Percentiles rank a stretch among this genome's conserved stretches.
Conservation (phyloP, 2,329 filamentous ascomycete genomes). For the Leptographium radiaticola region DNA sequence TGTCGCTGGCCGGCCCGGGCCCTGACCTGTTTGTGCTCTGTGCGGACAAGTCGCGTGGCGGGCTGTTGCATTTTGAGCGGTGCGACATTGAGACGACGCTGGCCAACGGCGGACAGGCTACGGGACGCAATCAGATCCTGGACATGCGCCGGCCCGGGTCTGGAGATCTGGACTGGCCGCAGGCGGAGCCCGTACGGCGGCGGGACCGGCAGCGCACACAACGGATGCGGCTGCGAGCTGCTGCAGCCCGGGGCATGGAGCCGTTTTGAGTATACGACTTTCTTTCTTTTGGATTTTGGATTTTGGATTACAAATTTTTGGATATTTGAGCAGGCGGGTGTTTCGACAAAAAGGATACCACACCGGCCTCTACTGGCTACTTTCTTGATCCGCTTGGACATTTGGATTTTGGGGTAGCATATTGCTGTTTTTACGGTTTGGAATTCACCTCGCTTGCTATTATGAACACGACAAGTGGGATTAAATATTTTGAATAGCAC, state of each 20-base stretch:
- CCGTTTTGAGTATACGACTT: not conserved
- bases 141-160: not conserved
- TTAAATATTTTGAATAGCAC: not conserved
- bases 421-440: no score
- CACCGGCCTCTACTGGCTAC: no score
- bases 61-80: conserved; percentile 49
- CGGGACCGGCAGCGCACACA: not conserved
- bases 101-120: conserved; percentile 10
- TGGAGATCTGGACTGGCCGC: conserved; percentile 6
- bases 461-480: not conserved
- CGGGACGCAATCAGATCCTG: not conserved
- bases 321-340: no score
- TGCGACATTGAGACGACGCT: conserved; percentile 24
- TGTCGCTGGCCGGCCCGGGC: conserved; percentile 54
- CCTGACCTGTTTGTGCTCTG: conserved; percentile 56
- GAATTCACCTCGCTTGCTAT: not conserved
- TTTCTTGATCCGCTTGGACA: no score
- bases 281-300: no score
- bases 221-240: not conserved
- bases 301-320: no score
- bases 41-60: conserved; percentile 51
- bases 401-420: no score
- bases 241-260: not conserved
- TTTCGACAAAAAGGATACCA: no score
- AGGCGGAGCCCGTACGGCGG: not conserved